Evolutionary conservation across 495 filamentous ascomycete species (phyloP).

Genomic region (Lepidopterella palustris): DNA sequence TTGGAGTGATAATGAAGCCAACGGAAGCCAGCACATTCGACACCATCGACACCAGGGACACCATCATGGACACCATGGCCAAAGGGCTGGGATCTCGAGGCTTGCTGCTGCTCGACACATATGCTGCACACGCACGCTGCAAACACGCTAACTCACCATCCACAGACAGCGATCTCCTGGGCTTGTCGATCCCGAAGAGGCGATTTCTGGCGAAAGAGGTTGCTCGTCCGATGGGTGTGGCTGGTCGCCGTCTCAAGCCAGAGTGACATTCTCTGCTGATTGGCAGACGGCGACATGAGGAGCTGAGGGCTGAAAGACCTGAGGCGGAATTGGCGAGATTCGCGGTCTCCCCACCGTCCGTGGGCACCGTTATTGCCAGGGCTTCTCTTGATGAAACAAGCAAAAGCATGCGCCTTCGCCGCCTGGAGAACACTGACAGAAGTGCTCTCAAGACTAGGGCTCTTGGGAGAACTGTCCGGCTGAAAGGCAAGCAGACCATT

Average conservation of each 20-base stretch:
- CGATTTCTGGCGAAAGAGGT: not conserved
- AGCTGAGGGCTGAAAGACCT: not conserved
- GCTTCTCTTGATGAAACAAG: constrained; percentile 19
- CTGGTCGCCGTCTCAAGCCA: not conserved
- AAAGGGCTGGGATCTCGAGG: no score
- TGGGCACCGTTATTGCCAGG: not conserved
- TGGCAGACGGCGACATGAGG: not conserved
- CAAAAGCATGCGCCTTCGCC: constrained; percentile 2
- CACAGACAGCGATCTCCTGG: no score
- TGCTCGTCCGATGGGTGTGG: not conserved
- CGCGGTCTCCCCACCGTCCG: not conserved
- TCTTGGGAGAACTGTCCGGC: constrained; percentile 20
- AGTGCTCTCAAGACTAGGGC: no score
- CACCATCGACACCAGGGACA: not conserved
- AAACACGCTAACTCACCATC: no score
- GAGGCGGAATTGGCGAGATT: not conserved
- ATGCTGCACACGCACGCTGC: no score
- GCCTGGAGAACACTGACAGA: no score
- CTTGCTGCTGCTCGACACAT: no score
- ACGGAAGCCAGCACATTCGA: not conserved
- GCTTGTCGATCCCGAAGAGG: not conserved
- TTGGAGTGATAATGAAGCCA: not conserved
- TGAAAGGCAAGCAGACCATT: constrained; percentile 7
- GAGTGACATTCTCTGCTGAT: not conserved
- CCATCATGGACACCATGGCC: no score